Evolutionary conservation across 1,139 yeast genomes (phyloP).

Genomic region (Tardiomyces depauwii): DNA sequence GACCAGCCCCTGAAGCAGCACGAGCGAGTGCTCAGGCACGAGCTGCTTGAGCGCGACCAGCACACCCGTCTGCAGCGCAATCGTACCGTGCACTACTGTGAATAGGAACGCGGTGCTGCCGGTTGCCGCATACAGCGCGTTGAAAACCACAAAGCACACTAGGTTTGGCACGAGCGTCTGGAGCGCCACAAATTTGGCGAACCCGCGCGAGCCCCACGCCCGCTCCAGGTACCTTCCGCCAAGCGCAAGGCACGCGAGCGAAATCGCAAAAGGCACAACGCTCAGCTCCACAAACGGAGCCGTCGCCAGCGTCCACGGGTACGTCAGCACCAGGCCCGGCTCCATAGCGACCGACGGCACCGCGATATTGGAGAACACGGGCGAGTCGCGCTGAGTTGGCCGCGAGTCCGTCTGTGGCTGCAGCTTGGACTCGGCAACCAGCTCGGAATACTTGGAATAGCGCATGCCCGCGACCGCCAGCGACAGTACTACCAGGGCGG

Average conservation of each 20-base stretch:
- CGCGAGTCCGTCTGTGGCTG: background rate
- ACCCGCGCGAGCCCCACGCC: constrained; percentile 49
- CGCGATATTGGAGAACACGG: constrained; percentile 30
- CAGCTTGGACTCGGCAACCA: background rate
- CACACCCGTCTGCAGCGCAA: constrained; percentile 61
- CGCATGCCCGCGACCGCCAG: background rate
- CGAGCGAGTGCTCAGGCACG: constrained; percentile 78
- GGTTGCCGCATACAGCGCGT: constrained; percentile 11
- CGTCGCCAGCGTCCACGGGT: constrained; percentile 71
- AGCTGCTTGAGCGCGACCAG: constrained; percentile 80
- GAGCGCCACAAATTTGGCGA: constrained; percentile 46
- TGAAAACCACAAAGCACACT: constrained; percentile 30
- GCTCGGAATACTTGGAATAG: background rate
- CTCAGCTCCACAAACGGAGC: constrained; percentile 63
- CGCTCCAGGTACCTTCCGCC: constrained; percentile 44
- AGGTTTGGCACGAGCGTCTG: constrained; percentile 53
- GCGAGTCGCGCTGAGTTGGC: background rate
- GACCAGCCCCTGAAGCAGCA: constrained; percentile 49
- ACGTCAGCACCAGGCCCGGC: constrained; percentile 46
- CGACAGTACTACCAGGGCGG: background rate
- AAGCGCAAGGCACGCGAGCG: constrained; percentile 39
- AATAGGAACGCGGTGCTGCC: constrained; percentile 7
- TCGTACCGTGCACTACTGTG: constrained; percentile 54
- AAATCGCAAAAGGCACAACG: constrained; percentile 37
- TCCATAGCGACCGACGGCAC: constrained; percentile 61